Evolutionary conservation across 805 yeast genomes (phyloP), one percentile per base, ranked within the genome.

Genomic region (Maudiozyma barnettii): DNA sequence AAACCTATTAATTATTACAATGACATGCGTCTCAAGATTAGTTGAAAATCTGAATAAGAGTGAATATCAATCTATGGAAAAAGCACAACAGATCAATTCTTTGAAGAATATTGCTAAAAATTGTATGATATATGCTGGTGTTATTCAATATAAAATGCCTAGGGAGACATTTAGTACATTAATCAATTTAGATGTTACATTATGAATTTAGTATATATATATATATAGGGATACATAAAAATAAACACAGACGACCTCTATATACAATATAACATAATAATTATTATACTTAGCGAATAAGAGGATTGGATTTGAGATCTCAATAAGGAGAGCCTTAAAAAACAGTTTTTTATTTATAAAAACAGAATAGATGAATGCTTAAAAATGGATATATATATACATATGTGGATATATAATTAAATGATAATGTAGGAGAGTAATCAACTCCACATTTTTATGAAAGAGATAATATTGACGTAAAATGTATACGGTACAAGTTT

Each of bases 51-150:
- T 73, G 38, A 56, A 54, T 22, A 56, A 61, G 13, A 67, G 72
- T 47, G 60, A 58, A 29, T 78, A 68, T 54, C 70, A 70, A 35
- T 69, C 74, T 8, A 58, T 70, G 2, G 70, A 76, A 12, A 76
- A 75, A 49, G 75, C 72, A 39, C 78, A 75, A 48, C 84, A 81
- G 60, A 65, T 76, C 19, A 70, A 64, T 3, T 76, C 78, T 39
- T 68, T 87, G 58, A 72, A 72, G 44, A 75, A 74, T 51, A 73
- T 83, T 52, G 88, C 95, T 2, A 83, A 80, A 63, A 88, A 88
- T 65, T 84, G 95, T 65, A 88, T 90, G 89, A 79, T 90, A 3
- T 91, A 84, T 64, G 95, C 97, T 6, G 98, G 97, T 51, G 84
- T 91, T 81, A 82, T 90, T 35, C 95, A 87, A 67, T 89, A 85